Percentiles rank a stretch among this genome's conserved stretches.
Conservation (phyloP, 75 land plant species). For the Sequoia sempervirens region DNA sequence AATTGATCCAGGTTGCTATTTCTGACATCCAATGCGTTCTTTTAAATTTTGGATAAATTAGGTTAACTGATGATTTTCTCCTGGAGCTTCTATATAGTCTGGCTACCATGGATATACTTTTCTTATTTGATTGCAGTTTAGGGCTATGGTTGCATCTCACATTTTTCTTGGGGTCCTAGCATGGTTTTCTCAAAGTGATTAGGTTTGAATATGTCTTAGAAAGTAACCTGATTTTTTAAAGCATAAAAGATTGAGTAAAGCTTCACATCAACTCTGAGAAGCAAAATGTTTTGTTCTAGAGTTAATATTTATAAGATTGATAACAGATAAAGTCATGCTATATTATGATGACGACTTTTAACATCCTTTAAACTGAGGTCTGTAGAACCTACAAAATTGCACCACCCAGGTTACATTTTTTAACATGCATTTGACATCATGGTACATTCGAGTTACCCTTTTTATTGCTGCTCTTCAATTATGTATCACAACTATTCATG, state of each 20-base stretch:
- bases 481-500: no score
- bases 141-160: neutral
- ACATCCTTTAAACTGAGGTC: no score
- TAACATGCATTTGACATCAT: no score
- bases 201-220: neutral
- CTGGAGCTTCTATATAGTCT: neutral
- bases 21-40: neutral
- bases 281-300: neutral
- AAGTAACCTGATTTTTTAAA: neutral
- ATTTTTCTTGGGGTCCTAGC: neutral
- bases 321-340: no score
- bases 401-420: no score
- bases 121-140: neutral
- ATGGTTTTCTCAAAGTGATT: neutral
- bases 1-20: conserved; percentile 34
- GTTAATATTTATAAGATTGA: no score
- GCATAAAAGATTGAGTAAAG: neutral
- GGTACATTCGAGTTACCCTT: no score
- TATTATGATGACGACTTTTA: no score
- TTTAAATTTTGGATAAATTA: neutral
- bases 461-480: no score
- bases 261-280: neutral
- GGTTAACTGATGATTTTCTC: neutral
- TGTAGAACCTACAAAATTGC: no score
- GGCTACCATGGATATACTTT: neutral